Conservation (phyloP, 1,284 basidiomycete genomes). For the Calocybe gambosa region DNA sequence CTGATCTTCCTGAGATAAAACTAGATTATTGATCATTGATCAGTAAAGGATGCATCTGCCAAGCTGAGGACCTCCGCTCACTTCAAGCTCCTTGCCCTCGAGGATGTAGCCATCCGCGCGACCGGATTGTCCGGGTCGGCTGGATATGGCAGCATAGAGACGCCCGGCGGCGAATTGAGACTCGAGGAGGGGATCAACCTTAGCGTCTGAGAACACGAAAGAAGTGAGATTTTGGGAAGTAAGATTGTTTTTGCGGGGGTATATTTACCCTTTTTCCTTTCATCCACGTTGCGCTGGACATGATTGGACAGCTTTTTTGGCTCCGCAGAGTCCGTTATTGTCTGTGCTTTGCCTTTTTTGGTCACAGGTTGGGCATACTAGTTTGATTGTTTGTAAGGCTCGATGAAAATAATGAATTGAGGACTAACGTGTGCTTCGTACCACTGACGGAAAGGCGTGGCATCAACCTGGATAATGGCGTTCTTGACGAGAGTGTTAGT, state of each 20-base stretch:
- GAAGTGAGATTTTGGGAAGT: background rate
- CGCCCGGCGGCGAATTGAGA: slow-evolving; percentile 83
- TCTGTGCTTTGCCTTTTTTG: slow-evolving; percentile 72
- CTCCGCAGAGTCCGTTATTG: slow-evolving; percentile 38
- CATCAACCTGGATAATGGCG: slow-evolving; percentile 93
- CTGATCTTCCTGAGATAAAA: slow-evolving; percentile 93
- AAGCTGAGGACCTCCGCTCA: slow-evolving; percentile 28
- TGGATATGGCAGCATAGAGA: slow-evolving; percentile 85
- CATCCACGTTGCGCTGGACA: slow-evolving; percentile 77
- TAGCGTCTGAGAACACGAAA: slow-evolving; percentile 55
- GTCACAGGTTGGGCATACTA: slow-evolving; percentile 90
- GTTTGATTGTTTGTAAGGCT: slow-evolving; percentile 11
- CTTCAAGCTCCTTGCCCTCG: slow-evolving; percentile 96
- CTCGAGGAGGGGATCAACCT: slow-evolving; percentile 86
- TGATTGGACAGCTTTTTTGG: slow-evolving; percentile 86
- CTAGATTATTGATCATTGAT: slow-evolving; percentile 31
- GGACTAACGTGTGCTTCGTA: slow-evolving; percentile 86
- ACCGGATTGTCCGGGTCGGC: slow-evolving; percentile 91
- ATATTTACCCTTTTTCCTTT: slow-evolving; percentile 76
- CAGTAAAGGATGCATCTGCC: slow-evolving; percentile 1
- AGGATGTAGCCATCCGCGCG: slow-evolving; percentile 93
- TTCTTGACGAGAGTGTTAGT: slow-evolving; percentile 97
- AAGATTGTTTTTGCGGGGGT: background rate
- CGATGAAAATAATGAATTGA: background rate
- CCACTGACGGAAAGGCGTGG: slow-evolving; percentile 97